Percentiles rank a stretch among this genome's conserved stretches.
Evolutionary conservation across 2,329 filamentous ascomycete species (phyloP).

Genomic region (Venturia carpophila): DNA sequence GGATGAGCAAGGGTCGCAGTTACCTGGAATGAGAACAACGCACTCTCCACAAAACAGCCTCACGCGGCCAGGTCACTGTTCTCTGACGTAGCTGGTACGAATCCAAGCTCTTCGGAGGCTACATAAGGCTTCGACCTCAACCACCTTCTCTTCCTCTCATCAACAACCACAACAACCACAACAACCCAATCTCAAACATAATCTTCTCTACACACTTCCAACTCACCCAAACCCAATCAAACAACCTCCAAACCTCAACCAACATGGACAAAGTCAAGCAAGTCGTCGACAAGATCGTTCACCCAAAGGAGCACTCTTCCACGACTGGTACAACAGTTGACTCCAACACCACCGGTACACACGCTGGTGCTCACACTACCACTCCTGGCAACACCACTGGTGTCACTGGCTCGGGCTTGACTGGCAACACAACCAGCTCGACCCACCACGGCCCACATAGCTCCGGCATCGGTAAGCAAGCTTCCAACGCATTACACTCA

Average conservation of each 20-base stretch:
- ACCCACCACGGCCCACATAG: conserved; percentile 10
- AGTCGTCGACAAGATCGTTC: conserved; percentile 18
- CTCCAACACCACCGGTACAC: not conserved
- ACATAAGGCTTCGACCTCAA: conserved; percentile 1
- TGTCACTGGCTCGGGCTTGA: not conserved
- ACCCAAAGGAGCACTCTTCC: conserved; percentile 16
- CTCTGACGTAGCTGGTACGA: not conserved
- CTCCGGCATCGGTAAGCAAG: not conserved
- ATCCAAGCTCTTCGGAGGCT: not conserved
- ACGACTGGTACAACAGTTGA: not conserved
- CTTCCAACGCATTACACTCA: not conserved
- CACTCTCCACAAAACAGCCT: not conserved
- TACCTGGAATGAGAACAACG: not conserved
- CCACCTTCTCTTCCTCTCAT: not conserved
- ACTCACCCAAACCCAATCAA: not conserved
- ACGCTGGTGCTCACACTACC: conserved; percentile 5
- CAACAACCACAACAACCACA: not conserved
- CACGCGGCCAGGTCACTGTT: not conserved
- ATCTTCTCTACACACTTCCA: not conserved
- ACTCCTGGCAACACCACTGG: not conserved
- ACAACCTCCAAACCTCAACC: not conserved
- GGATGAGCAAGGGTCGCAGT: not conserved
- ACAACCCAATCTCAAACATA: not conserved
- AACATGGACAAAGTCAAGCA: conserved; percentile 19
- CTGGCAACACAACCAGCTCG: conserved; percentile 2